Base-by-base conservation (phyloP, 495 filamentous ascomycete species). In the Penicillium goetzii region DNA sequence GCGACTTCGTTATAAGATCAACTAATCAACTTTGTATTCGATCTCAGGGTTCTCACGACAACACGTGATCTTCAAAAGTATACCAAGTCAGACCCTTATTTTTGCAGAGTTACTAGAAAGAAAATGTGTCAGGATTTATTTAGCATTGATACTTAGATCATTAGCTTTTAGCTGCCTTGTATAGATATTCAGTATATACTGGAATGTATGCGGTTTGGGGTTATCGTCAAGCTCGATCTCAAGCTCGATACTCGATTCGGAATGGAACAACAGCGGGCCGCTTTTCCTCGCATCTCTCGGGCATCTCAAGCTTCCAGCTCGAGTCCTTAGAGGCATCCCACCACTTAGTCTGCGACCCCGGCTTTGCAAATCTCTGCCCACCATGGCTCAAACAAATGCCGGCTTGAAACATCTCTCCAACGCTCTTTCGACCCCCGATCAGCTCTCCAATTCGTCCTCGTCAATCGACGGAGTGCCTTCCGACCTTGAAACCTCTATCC, bases 361-460 rank as follows among this genome's bases (percentile, higher is more conserved):
- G 63, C 57, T 38, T n/a, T 61, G 47, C 61, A 64, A 59, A 56
- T 54, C 60, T 32, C n/a, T 43, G 9, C 17, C n/a, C 61, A 58
- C 55, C 63, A 76, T 78, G 74, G 64, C 69, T 28, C 61, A 66
- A 28, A 52, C 70, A 32, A 69, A 64, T 26, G 21, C 66, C 30
- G 72, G 73, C 8, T 63, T 85, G 53, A 86, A 83, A 40, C 81
- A 84, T 64, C 83, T 97, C 61, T 88, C 88, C 7, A 98, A 98
- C 72, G 87, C 93, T 9, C 86, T 98, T 28, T 92, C 91, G n/a
- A 93, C 92, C 17, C 78, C 87, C 7, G 84, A 88, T 21, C 95
- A 98, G 72, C 84, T 99, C 12, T 83, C 86, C 59, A 87, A 81
- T 66, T 89, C 90, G 5, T 82, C 81, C 8, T 90, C 86, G 7